These are phyloP conservation scores for Malania oleifera DNA, from an alignment of 164 flowering plant genomes.

Conservation along the genomic window DNA sequence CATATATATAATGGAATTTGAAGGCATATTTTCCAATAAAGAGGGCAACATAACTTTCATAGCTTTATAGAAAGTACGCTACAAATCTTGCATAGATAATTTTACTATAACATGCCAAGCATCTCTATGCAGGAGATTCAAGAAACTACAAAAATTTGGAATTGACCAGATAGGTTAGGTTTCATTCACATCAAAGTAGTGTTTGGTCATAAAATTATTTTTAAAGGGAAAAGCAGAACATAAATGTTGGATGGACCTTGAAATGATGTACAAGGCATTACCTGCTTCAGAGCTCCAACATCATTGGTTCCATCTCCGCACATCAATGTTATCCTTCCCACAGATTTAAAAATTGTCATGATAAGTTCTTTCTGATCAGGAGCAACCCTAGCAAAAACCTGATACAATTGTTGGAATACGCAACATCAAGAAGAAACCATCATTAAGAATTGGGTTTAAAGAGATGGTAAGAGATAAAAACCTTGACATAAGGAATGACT, in stretches of 20 bases:
- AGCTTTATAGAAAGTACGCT: too few species aligned
- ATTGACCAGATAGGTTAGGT: too few species aligned
- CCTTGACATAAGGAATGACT: constrained; percentile 92
- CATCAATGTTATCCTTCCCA: constrained; percentile 92
- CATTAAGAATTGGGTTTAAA: background rate
- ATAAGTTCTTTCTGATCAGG: constrained; percentile 97
- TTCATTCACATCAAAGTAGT: too few species aligned
- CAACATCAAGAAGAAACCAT: constrained; percentile 5
- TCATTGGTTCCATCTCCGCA: constrained; percentile 99
- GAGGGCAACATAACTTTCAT: too few species aligned
- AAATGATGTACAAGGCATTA: constrained; percentile 11
- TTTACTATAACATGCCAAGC: too few species aligned
- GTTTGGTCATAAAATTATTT: too few species aligned
- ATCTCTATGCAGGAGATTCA: too few species aligned
- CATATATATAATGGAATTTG: too few species aligned
- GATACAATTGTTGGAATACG: constrained; percentile 7
- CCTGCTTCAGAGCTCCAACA: constrained; percentile 99
- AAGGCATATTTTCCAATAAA: too few species aligned
- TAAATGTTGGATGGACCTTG: background rate
- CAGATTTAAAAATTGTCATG: constrained; percentile 81
- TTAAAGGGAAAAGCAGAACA: background rate
- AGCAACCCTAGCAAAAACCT: constrained; percentile 99
- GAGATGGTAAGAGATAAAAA: constrained; percentile 12
- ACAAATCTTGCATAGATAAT: too few species aligned
- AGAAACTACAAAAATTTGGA: too few species aligned